Conservation (phyloP, 192 early-diverging fungal species). For the Coemansia sp. region DNA sequence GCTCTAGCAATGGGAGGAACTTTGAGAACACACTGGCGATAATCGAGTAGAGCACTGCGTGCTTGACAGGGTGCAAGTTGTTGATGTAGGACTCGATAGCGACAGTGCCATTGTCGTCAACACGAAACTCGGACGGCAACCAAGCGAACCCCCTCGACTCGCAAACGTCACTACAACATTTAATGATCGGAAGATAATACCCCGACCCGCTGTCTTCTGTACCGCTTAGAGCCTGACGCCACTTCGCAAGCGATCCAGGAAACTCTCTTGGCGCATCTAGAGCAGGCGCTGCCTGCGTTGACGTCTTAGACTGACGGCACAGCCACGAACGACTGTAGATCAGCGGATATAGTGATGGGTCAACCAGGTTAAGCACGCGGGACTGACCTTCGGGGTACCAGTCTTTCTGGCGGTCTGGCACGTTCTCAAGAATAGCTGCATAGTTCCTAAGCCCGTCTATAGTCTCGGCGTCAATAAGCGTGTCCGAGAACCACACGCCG, state of each 20-base stretch:
- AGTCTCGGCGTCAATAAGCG: conserved; percentile 1
- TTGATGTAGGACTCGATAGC: conserved; percentile 65
- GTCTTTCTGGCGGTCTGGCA: conserved; percentile 29
- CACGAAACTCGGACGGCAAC: conserved; percentile 63
- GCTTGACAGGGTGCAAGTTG: conserved; percentile 62
- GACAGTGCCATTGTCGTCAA: conserved; percentile 44
- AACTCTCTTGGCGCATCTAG: background rate
- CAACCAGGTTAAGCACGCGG: conserved; percentile 44
- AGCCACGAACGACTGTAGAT: conserved; percentile 8
- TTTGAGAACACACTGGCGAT: conserved; percentile 48
- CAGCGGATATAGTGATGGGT: conserved; percentile 46
- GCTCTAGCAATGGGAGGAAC: conserved; percentile 65
- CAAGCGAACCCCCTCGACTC: conserved; percentile 27
- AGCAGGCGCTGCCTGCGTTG: background rate
- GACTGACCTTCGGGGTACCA: conserved; percentile 57
- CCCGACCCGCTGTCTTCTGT: background rate
- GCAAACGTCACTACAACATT: background rate
- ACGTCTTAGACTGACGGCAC: background rate
- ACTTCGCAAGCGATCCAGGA: background rate
- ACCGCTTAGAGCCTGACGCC: background rate
- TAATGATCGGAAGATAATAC: conserved; percentile 1
- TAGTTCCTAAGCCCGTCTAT: conserved; percentile 4
- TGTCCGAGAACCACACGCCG: conserved; percentile 22
- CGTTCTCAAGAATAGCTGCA: background rate
- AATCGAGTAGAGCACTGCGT: conserved; percentile 50